Percentiles rank a stretch among this genome's conserved stretches.
phyloP scores from a whole-genome alignment of 2,329 filamentous ascomycete genomes.

The Sclerotinia minor region DNA sequence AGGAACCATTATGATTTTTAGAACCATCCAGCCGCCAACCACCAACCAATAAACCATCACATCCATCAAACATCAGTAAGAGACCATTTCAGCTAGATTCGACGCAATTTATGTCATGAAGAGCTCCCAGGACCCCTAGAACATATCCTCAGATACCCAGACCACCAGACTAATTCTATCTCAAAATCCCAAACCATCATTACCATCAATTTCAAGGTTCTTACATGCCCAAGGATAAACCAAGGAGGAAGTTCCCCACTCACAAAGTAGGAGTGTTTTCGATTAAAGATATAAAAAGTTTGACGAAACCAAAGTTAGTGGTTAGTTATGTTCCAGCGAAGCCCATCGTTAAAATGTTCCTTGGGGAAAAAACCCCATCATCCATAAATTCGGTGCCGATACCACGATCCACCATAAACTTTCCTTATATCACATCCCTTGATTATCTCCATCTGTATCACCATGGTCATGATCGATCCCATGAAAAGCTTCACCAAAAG shows the following conservation, averaged over 20 bases:
- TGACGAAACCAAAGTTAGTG: not conserved
- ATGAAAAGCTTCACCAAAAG: conserved; percentile 82
- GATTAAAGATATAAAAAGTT: not conserved
- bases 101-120: not conserved
- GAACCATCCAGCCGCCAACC: not conserved
- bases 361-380: not conserved
- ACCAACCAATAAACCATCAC: not conserved
- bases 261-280: conserved; percentile 20
- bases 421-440: conserved; percentile 25
- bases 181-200: not conserved
- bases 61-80: not conserved
- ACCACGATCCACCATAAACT: not conserved
- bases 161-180: not conserved
- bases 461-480: conserved; percentile 48
- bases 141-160: not conserved
- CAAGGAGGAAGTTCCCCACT: conserved; percentile 19
- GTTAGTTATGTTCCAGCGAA: not conserved
- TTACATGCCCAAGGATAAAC: conserved; percentile 16
- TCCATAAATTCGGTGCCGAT: not conserved
- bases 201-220: conserved; percentile 13
- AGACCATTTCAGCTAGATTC: not conserved
- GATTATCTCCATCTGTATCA: conserved; percentile 25
- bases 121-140: not conserved
- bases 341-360: not conserved
- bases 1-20: not conserved